These are phyloP conservation scores for Pseudogymnoascus sp. DNA, from an alignment of 2,329 filamentous ascomycete species.

Conservation along the genomic window DNA sequence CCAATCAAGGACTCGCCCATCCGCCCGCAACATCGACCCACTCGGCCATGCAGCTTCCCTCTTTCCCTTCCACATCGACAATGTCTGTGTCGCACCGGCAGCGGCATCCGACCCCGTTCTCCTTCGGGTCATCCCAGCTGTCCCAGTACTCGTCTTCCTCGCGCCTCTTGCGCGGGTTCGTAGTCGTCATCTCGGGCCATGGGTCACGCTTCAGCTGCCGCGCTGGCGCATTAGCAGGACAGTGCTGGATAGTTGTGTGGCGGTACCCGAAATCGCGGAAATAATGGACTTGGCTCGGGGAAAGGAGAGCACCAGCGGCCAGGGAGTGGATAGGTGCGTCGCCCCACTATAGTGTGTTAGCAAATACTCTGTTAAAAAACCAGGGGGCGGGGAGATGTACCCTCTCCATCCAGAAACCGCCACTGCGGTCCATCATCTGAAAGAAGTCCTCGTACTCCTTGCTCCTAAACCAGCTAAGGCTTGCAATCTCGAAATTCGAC, in stretches of 20 bases:
- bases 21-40: constrained; percentile 97
- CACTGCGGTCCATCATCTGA: constrained; percentile 95
- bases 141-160: constrained; percentile 98
- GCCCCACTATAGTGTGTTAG: constrained; percentile 63
- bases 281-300: constrained; percentile 83
- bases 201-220: constrained; percentile 74
- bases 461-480: constrained; percentile 90
- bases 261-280: constrained; percentile 98
- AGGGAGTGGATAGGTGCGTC: constrained; percentile 98
- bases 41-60: constrained; percentile 87
- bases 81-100: constrained; percentile 97
- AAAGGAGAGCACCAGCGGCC: constrained; percentile 79
- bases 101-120: constrained; percentile 93
- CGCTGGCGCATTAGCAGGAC: constrained; percentile 86
- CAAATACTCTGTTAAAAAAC: constrained; percentile 5
- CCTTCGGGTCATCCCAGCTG: constrained; percentile 73
- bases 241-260: constrained; percentile 98
- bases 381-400: constrained; percentile 43
- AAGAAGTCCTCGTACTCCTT: constrained; percentile 98
- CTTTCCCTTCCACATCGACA: constrained; percentile 94
- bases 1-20: constrained; percentile 51
- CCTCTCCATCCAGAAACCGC: constrained; percentile 98
- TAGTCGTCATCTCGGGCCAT: constrained; percentile 72
- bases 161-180: constrained; percentile 71
- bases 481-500: constrained; percentile 98